phyloP scores from a whole-genome alignment of 805 yeast genomes.

The Zygosaccharomyces lentus region DNA sequence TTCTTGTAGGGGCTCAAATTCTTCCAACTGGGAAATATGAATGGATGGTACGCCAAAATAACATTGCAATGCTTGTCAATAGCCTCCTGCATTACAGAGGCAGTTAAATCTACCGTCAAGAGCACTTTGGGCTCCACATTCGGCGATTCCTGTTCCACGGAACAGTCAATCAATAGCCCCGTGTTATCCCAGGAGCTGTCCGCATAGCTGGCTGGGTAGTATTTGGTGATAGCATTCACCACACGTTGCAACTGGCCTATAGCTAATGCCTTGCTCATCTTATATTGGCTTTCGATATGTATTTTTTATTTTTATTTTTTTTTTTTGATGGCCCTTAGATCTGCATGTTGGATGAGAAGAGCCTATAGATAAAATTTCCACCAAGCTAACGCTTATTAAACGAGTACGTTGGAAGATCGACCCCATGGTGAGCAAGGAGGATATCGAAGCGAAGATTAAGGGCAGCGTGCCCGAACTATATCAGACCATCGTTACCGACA shows the following conservation, averaged over 20 bases:
- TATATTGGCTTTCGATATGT: not conserved
- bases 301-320: not conserved
- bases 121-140: constrained; percentile 38
- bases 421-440: constrained; percentile 15
- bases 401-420: not conserved
- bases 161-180: constrained; percentile 77
- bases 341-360: not conserved
- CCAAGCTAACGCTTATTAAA: not conserved
- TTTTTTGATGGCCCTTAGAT: not conserved
- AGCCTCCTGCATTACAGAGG: constrained; percentile 82
- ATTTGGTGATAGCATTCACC: constrained; percentile 54
- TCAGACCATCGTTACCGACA: constrained; percentile 37
- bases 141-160: constrained; percentile 29
- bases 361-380: not conserved
- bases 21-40: constrained; percentile 85
- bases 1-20: constrained; percentile 53
- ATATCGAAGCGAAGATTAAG: constrained; percentile 26
- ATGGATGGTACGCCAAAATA: constrained; percentile 89
- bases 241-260: constrained; percentile 41
- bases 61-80: constrained; percentile 48
- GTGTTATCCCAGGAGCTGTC: constrained; percentile 95
- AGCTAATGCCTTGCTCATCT: constrained; percentile 27
- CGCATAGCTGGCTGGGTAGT: constrained; percentile 79
- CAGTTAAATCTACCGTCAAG: constrained; percentile 81
- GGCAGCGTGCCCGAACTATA: constrained; percentile 27